Evolutionary conservation across 2,329 filamentous ascomycete genomes (phyloP), one percentile per base, ranked within the genome.

Genomic region (Alternaria arborescens): DNA sequence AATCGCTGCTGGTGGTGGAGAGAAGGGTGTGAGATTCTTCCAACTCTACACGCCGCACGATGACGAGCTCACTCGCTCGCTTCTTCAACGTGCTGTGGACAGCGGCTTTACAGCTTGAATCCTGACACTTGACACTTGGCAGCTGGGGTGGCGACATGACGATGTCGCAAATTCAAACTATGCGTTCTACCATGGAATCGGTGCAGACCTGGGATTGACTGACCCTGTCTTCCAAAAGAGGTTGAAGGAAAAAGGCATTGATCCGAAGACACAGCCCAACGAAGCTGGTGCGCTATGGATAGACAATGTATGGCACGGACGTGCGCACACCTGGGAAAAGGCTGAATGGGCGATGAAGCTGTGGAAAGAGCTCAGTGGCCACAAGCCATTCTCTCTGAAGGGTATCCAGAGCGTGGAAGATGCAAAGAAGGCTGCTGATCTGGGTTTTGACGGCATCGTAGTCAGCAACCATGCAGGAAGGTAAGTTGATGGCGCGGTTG

Each of bases 391-490:
- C 79, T 89, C 65, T 50, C 75, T 92, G 26, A 93, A 92, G 76
- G 90, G 90, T 0, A 86, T 93, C n/a, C 89, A 92, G 78, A 86
- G 85, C 14, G 85, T 86, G 0, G 80, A 82, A 41, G 90, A 93
- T 74, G 89, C 89, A 14, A 80, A 82, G 53, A 82, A 81, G 66
- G 87, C 87, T 2, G 82, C 88, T 36, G 83, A 89, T 52, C 71
- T 83, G 12, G 89, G 88, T 0, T 85, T 86, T 3, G 86, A 92
- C 65, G 90, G 87, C 0, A 90, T 93, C 48, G 83, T 92, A 1
- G 81, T 92, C 2, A 87, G 84, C 14, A 93, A 93, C 67, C 90
- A 93, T 72, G 90, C 89, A 1, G 90, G 90, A 0, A 77, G 90
- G 20, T 86, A 89, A 74, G 85, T 89, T 2, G 87, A 89, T 66